These are phyloP conservation scores for Kazachstania kunashirensis DNA, from an alignment of 805 yeast genomes.

Conservation along the genomic window DNA sequence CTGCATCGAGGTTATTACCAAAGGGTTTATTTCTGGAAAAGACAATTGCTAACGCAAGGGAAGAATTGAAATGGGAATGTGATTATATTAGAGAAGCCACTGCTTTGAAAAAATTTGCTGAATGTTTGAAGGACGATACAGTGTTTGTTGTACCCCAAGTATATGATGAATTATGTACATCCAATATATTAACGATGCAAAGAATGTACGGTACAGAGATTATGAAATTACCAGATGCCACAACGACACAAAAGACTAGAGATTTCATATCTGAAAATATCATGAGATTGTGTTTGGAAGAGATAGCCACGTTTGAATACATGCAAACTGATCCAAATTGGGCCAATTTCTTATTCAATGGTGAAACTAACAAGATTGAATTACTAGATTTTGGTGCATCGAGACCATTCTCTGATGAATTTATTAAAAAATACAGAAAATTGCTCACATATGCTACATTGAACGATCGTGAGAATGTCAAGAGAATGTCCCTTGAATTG, in stretches of 20 bases:
- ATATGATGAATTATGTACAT: slow-evolving; percentile 65
- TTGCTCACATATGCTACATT: slow-evolving; percentile 67
- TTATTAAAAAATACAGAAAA: slow-evolving; percentile 57
- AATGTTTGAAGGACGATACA: slow-evolving; percentile 47
- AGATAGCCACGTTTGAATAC: slow-evolving; percentile 72
- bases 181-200: slow-evolving; percentile 83
- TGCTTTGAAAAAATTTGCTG: slow-evolving; percentile 57
- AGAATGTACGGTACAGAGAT: slow-evolving; percentile 76
- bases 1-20: slow-evolving; percentile 82
- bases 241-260: slow-evolving; percentile 46
- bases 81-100: slow-evolving; percentile 87
- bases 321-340: slow-evolving; percentile 99
- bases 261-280: slow-evolving; percentile 78
- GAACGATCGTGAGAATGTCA: slow-evolving; percentile 55
- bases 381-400: slow-evolving; percentile 94
- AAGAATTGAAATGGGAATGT: slow-evolving; percentile 94
- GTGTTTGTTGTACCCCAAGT: slow-evolving; percentile 77
- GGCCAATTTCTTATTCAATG: slow-evolving; percentile 91
- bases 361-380: slow-evolving; percentile 61
- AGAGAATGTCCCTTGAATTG: slow-evolving; percentile 54
- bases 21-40: slow-evolving; percentile 86
- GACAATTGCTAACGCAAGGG: slow-evolving; percentile 86
- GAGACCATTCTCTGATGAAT: slow-evolving; percentile 60
- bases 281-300: slow-evolving; percentile 78
- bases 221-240: slow-evolving; percentile 57